Percentiles rank a stretch among this genome's conserved stretches.
Conservation (phyloP, 805 yeast species). For the Cyberlindnera japonica region DNA sequence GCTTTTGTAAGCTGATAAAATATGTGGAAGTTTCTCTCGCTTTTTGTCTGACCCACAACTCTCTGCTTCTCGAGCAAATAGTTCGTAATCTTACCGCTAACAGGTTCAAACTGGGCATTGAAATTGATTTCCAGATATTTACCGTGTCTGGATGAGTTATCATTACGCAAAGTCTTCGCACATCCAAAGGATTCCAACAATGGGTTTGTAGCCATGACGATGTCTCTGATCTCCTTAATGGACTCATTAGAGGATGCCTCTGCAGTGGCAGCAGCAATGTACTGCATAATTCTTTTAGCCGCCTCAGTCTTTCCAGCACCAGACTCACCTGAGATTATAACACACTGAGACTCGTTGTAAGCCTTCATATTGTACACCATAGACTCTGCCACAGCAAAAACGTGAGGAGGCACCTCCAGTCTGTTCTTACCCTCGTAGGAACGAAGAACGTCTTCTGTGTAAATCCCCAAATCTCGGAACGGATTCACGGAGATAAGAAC, state of each 20-base stretch:
- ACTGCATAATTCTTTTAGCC: constrained; percentile 96
- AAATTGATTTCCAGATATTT: constrained; percentile 90
- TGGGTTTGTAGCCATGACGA: constrained; percentile 97
- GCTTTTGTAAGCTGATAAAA: constrained; percentile 94
- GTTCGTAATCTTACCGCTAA: constrained; percentile 94
- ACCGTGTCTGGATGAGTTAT: constrained; percentile 90
- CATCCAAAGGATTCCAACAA: constrained; percentile 88
- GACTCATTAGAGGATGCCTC: constrained; percentile 55
- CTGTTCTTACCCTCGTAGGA: constrained; percentile 89
- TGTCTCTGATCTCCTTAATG: constrained; percentile 86
- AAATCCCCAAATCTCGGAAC: constrained; percentile 92
- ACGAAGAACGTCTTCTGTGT: constrained; percentile 72
- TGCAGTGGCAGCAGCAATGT: constrained; percentile 86
- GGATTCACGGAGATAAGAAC: constrained; percentile 96
- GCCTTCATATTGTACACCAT: constrained; percentile 95
- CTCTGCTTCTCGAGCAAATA: constrained; percentile 92
- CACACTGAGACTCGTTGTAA: constrained; percentile 93
- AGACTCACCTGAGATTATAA: constrained; percentile 94
- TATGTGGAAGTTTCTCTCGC: constrained; percentile 95
- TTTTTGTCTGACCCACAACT: constrained; percentile 89
- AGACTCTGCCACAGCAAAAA: constrained; percentile 94
- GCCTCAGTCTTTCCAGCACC: constrained; percentile 99
- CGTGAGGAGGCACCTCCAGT: constrained; percentile 97
- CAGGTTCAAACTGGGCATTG: constrained; percentile 78
- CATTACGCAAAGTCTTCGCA: constrained; percentile 86